Evolutionary conservation across 1,284 basidiomycete genomes (phyloP), one percentile per base, ranked within the genome.

Genomic region (Phellinidium pouzarii): DNA sequence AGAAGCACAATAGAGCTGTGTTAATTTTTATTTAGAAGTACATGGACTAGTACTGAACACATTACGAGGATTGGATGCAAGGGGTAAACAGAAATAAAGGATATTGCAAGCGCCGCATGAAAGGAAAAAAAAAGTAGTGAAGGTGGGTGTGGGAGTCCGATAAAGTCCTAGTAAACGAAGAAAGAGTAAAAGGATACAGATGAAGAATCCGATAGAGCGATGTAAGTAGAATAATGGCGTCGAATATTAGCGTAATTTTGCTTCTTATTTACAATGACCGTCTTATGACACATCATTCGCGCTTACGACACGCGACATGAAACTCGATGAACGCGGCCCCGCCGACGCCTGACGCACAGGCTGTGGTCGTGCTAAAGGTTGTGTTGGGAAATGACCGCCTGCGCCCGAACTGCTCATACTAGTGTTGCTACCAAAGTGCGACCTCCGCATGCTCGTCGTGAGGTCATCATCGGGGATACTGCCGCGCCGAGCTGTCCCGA

Each of bases 401-500:
- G n/a, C n/a, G n/a, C n/a, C n/a, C n/a, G 44, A 27, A n/a, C 31
- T 49, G 47, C 34, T 27, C 19, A 22, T 44, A 37, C 23, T 9
- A 17, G 5, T 11, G 26, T 8, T 25, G 36, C 20, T 38, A 19
- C 22, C 25, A 22, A 29, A 20, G 20, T 23, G 17, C n/a, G n/a
- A 17, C 23, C 48, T 17, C 22, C 34, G 19, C 36, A 40, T 48
- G 7, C n/a, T 27, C 40, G 38, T 27, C 20, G 46, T 46, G 19
- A 23, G 29, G 34, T 47, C 47, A 7, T 22, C 29, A 44, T 60
- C 60, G 44, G 67, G 58, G 36, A 59, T 22, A 46, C 65, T 64
- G 12, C 64, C 60, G 1, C 68, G 57, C 27, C 63, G 62, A 17
- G 66, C 69, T 12, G 73, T 72, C 0, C 73, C 75, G 7, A 76